phyloP scores from a whole-genome alignment of 768 basidiomycete genomes.

The Trametes coccinea region DNA sequence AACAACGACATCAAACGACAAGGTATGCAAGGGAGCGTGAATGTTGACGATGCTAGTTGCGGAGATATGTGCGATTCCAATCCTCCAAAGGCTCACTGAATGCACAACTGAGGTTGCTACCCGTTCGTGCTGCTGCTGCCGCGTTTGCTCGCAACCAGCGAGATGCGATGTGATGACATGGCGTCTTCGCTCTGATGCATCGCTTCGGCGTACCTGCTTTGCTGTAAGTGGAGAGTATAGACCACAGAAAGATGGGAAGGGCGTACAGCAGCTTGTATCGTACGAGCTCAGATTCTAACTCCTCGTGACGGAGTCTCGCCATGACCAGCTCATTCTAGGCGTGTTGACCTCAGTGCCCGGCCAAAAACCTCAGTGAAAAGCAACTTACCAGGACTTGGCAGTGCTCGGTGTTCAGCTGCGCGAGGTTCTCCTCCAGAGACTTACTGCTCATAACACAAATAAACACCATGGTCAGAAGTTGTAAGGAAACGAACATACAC shows the following conservation, averaged over 20 bases:
- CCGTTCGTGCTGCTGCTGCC: slow-evolving; percentile 29
- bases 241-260: too few relatives aligned
- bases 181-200: slow-evolving; percentile 55
- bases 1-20: slow-evolving; percentile 13
- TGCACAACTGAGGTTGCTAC: not conserved
- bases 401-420: slow-evolving; percentile 82
- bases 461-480: not conserved
- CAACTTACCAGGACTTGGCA: slow-evolving; percentile 63
- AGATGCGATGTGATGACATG: slow-evolving; percentile 44
- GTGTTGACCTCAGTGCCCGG: not conserved
- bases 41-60: not conserved
- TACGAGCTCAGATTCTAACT: slow-evolving; percentile 91
- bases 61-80: not conserved
- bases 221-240: not conserved
- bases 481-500: slow-evolving; percentile 56
- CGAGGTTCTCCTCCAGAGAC: slow-evolving; percentile 72
- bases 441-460: slow-evolving; percentile 53
- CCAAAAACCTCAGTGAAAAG: not conserved
- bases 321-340: slow-evolving; percentile 86
- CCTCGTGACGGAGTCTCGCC: slow-evolving; percentile 85
- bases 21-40: slow-evolving; percentile 1
- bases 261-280: slow-evolving; percentile 89
- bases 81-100: not conserved
- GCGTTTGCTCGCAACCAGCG: slow-evolving; percentile 32
- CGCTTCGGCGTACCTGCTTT: slow-evolving; percentile 53